phyloP scores from a whole-genome alignment of 495 filamentous ascomycete species.

The Achaetomiella virescens region DNA sequence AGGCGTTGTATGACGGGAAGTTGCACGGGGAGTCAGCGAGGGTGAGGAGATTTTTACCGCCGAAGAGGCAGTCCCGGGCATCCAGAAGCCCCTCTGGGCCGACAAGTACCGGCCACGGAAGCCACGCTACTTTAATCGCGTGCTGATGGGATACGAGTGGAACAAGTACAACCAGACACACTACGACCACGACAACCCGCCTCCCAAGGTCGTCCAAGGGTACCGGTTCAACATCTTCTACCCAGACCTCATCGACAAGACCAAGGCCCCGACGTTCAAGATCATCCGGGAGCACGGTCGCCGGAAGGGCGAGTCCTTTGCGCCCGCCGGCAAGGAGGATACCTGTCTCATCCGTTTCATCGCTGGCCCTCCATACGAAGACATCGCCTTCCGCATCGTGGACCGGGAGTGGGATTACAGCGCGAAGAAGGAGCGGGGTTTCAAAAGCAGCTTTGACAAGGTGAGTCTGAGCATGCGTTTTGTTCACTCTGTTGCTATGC shows the following conservation, averaged over 20 bases:
- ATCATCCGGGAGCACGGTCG: conserved; percentile 90
- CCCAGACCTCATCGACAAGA: conserved; percentile 94
- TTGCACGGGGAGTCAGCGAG: conserved; percentile 84
- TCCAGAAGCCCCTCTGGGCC: conserved; percentile 70
- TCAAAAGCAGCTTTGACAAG: conserved; percentile 97
- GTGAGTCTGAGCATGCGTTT: conserved; percentile 44
- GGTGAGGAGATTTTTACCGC: conserved; percentile 95
- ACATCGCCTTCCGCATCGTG: conserved; percentile 95
- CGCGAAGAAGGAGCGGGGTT: conserved; percentile 89
- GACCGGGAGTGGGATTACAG: conserved; percentile 99
- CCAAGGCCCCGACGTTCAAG: conserved; percentile 87
- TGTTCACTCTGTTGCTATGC: conserved; percentile 7
- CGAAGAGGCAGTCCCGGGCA: conserved; percentile 71
- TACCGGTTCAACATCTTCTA: conserved; percentile 99
- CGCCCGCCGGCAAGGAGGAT: conserved; percentile 94
- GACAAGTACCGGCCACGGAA: conserved; percentile 87
- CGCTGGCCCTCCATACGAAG: conserved; percentile 92
- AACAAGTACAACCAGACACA: conserved; percentile 99
- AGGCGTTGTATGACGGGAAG: conserved; percentile 85
- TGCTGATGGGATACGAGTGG: conserved; percentile 99
- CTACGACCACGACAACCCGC: conserved; percentile 98
- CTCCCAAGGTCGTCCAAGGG: conserved; percentile 95
- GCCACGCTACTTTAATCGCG: conserved; percentile 94
- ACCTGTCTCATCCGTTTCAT: conserved; percentile 96
- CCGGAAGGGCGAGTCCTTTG: conserved; percentile 83